These are phyloP conservation scores for Salicornia ramosissima DNA, from an alignment of 148 eudicot genomes.

Conservation along the genomic window DNA sequence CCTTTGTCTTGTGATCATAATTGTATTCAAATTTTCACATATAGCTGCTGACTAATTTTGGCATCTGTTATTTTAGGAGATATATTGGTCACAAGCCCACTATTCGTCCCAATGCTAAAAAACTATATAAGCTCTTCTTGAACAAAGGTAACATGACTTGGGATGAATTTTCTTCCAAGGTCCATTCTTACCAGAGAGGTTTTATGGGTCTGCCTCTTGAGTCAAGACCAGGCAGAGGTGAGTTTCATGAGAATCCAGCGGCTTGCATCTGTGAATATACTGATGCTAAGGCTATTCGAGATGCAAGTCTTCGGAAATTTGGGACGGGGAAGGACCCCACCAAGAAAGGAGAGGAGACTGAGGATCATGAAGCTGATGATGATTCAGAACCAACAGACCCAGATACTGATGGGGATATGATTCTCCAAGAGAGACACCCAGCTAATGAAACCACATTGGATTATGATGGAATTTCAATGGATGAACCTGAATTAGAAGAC, in stretches of 20 bases:
- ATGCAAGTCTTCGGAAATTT: slow-evolving; percentile 32
- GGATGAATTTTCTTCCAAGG: slow-evolving; percentile 75
- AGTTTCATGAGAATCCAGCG: slow-evolving; percentile 89
- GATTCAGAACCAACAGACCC: slow-evolving; percentile 63
- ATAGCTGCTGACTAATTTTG: neutral
- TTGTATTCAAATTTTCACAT: neutral
- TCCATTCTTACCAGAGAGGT: slow-evolving; percentile 64
- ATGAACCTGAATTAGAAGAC: slow-evolving; percentile 87
- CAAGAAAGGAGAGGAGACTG: slow-evolving; percentile 42
- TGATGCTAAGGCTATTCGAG: slow-evolving; percentile 45
- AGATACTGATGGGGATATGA: slow-evolving; percentile 66
- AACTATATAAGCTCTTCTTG: slow-evolving; percentile 54
- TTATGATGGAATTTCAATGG: slow-evolving; percentile 45
- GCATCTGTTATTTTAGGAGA: slow-evolving; percentile 51
- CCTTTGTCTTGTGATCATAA: neutral
- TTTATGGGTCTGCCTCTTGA: slow-evolving; percentile 94
- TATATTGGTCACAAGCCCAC: slow-evolving; percentile 97
- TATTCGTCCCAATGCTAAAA: slow-evolving; percentile 93
- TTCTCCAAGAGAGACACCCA: slow-evolving; percentile 31
- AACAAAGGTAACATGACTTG: slow-evolving; percentile 73
- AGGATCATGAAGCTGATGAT: slow-evolving; percentile 47
- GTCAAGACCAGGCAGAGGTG: slow-evolving; percentile 85
- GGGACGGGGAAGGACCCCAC: slow-evolving; percentile 32
- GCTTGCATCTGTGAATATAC: slow-evolving; percentile 87
- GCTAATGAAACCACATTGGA: slow-evolving; percentile 58